phyloP scores from a whole-genome alignment of 768 basidiomycete species.

The Glaciozyma martinii region DNA sequence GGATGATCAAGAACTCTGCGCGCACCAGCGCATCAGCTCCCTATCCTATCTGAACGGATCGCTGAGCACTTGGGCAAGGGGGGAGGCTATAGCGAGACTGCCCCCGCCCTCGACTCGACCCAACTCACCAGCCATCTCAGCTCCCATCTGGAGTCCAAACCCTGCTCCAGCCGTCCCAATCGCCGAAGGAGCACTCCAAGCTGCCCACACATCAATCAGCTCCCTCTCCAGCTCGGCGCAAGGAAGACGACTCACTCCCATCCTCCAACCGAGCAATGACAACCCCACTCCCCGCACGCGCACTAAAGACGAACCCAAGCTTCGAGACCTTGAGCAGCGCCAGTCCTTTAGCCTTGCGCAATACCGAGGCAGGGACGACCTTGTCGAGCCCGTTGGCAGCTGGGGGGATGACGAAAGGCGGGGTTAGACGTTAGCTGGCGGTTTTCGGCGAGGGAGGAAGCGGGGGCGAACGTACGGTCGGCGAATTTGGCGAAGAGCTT shows the following conservation, averaged over 20 bases:
- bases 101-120: too few relatives aligned
- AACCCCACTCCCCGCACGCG: conserved; percentile 33
- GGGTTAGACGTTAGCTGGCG: not conserved
- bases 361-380: conserved; percentile 32
- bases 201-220: conserved; percentile 43
- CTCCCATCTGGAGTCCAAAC: conserved; percentile 56
- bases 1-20: conserved; percentile 48
- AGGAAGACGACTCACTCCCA: conserved; percentile 28
- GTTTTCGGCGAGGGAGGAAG: not conserved
- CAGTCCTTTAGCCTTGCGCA: conserved; percentile 33
- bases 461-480: conserved; percentile 7
- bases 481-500: conserved; percentile 20
- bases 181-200: conserved; percentile 89
- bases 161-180: conserved; percentile 89
- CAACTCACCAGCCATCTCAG: conserved; percentile 31
- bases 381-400: conserved; percentile 28
- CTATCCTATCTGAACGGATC: too few relatives aligned
- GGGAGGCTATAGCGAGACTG: too few relatives aligned
- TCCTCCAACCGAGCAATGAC: conserved; percentile 28
- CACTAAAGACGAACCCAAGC: conserved; percentile 35
- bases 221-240: conserved; percentile 33
- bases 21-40: too few relatives aligned
- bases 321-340: conserved; percentile 32
- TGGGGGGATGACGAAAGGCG: too few relatives aligned
- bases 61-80: too few relatives aligned